A percentile compares a stretch with the other conserved stretches of the same genome.
phyloP scores from a whole-genome alignment of 1,284 basidiomycete genomes.

The Cutaneotrichosporon sp. region DNA sequence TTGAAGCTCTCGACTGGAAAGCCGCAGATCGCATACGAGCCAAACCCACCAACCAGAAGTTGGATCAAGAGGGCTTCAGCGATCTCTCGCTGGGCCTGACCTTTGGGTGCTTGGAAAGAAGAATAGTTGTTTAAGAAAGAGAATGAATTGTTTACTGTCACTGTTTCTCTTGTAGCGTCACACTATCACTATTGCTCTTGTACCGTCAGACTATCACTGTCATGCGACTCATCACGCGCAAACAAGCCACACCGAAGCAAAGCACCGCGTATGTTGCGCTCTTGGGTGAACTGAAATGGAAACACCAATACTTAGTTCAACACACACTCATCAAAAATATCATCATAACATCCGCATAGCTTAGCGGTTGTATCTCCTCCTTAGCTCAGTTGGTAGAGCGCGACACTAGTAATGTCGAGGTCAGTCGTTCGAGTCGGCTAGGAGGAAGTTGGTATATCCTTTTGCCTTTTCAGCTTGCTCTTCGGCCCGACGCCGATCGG shows the following conservation, averaged over 20 bases:
- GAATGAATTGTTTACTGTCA: neutral
- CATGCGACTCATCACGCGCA: no score
- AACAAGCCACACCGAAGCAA: no score
- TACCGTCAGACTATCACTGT: no score
- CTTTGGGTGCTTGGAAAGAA: neutral
- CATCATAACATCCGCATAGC: neutral
- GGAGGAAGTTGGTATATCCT: neutral
- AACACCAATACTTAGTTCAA: no score
- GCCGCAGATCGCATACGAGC: neutral
- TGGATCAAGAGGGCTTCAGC: neutral
- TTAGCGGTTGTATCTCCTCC: conserved; percentile 2
- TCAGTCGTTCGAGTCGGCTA: conserved; percentile 18
- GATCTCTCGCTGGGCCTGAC: neutral
- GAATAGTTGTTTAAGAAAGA: neutral
- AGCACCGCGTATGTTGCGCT: no score
- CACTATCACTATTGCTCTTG: no score
- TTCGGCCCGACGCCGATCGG: no score
- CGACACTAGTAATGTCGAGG: conserved; percentile 38
- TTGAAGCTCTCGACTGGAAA: neutral
- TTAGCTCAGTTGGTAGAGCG: conserved; percentile 47
- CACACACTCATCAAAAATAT: neutral
- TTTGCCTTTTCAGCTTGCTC: neutral
- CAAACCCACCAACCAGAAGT: neutral
- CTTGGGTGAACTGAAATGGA: no score
- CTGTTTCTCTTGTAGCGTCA: no score